Base-by-base conservation (phyloP, 192 early-diverging fungal species). In the Cetraspora pellucida region DNA sequence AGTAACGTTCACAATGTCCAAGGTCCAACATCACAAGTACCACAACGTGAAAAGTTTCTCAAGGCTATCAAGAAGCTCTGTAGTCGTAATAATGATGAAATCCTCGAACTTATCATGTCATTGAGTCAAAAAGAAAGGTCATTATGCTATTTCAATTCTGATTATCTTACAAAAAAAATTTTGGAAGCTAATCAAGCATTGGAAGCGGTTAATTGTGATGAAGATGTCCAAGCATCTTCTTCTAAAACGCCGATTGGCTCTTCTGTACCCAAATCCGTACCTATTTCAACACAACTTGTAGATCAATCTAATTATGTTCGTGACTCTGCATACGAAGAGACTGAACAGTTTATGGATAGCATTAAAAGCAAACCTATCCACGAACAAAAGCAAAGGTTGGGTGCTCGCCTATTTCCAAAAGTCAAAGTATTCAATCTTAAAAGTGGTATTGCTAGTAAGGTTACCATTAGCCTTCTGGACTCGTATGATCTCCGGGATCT, bases 41-140 rank as follows among this genome's bases (percentile, higher is more conserved):
- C 80, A 31, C 79, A 84, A 72, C 60, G 77, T 0, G 60, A 81
- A 72, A 79, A 77, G 69, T 76, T 86, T 65, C 30, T 60, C 47
- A 70, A 81, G 1, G 85, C 79, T 45, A 83, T 86, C 1, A 47
- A 67, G 13, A 64, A 72, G 37, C 66, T 74, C 47, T 79, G 79
- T 1, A 67, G 80, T 54, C 52, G 49, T 45, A 57, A 71, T 13
- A 55, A 45, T 1, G 47, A 60, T 10, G 85, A 86, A 47, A 84
- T 86, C 58, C 82, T 86, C 0, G 85, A 86, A 7, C 59, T 86
- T 57, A 47, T 86, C 16, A 58, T 86, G 65, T 81, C 82, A 14
- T 71, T 86, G 6, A 83, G 79, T 47, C 61, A 74, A 30, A 86
- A 86, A 54, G 85, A 86, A 55, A 74, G 85, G n/a, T 77, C 81